phyloP scores from a whole-genome alignment of 2,329 filamentous ascomycete species.

The Herpotrichia juniperi region DNA sequence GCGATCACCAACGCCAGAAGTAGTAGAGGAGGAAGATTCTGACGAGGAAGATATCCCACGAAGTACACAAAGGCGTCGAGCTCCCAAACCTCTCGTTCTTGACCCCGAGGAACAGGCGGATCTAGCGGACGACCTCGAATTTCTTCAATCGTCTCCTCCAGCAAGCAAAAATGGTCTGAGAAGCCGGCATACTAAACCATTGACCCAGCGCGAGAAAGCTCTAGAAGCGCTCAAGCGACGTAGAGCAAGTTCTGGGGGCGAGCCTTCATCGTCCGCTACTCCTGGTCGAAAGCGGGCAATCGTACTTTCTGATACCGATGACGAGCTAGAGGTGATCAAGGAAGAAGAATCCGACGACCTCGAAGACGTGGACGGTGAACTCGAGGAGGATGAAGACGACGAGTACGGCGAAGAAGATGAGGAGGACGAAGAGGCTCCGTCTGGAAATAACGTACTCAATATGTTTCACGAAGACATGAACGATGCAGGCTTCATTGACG shows the following conservation, averaged over 20 bases:
- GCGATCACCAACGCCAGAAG: too few relatives aligned
- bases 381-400: constrained; percentile 29
- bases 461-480: constrained; percentile 62
- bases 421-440: constrained; percentile 19
- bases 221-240: constrained; percentile 52
- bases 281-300: constrained; percentile 23
- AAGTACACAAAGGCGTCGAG: not conserved
- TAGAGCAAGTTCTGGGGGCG: constrained; percentile 39
- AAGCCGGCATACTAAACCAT: constrained; percentile 30
- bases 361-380: constrained; percentile 26
- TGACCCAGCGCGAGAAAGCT: constrained; percentile 48
- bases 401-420: constrained; percentile 24
- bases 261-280: constrained; percentile 32
- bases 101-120: constrained; percentile 44
- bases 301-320: constrained; percentile 25
- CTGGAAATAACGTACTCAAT: constrained; percentile 38
- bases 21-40: constrained; percentile 14
- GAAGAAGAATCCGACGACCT: constrained; percentile 35
- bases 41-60: not conserved
- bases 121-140: constrained; percentile 54
- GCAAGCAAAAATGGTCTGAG: constrained; percentile 30
- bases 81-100: too few relatives aligned
- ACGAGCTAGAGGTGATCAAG: constrained; percentile 40
- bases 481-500: constrained; percentile 67
- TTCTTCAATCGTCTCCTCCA: constrained; percentile 45